phyloP scores from a whole-genome alignment of 768 basidiomycete genomes.

The Lactarius akahatsu region DNA sequence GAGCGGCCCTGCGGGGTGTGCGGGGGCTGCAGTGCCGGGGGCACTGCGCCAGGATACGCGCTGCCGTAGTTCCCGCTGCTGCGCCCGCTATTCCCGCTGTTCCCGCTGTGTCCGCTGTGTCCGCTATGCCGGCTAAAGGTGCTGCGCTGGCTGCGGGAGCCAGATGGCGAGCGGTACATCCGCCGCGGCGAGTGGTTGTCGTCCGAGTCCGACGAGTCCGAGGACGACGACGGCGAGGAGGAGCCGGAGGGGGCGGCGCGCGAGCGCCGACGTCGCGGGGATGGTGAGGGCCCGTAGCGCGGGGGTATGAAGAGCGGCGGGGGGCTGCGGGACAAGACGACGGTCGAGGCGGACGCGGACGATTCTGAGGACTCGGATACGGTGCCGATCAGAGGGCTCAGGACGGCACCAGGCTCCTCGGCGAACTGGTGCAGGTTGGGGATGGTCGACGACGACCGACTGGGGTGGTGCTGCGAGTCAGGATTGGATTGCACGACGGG shows the following conservation, averaged over 20 bases:
- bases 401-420: conserved; percentile 34
- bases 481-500: conserved; percentile 9
- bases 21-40: neutral
- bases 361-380: conserved; percentile 23
- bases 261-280: conserved; percentile 36
- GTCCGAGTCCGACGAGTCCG: conserved; percentile 19
- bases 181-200: neutral
- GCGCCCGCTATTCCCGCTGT: conserved; percentile 3
- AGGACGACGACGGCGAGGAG: conserved; percentile 5
- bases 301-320: conserved; percentile 35
- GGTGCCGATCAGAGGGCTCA: conserved; percentile 35
- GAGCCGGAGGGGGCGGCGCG: conserved; percentile 55
- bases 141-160: conserved; percentile 14
- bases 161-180: conserved; percentile 15
- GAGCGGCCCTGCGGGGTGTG: conserved; percentile 26
- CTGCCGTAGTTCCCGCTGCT: conserved; percentile 8
- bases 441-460: conserved; percentile 9
- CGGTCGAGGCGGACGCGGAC: conserved; percentile 24
- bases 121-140: conserved; percentile 4
- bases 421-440: conserved; percentile 32
- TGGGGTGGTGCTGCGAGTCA: conserved; percentile 10
- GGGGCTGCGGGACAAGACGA: conserved; percentile 34
- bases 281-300: conserved; percentile 36
- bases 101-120: conserved; percentile 3
- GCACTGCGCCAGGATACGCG: neutral